Evolutionary conservation across 768 basidiomycete genomes (phyloP), one percentile per base, ranked within the genome.

Genomic region (Neoboletus subvelutipes): DNA sequence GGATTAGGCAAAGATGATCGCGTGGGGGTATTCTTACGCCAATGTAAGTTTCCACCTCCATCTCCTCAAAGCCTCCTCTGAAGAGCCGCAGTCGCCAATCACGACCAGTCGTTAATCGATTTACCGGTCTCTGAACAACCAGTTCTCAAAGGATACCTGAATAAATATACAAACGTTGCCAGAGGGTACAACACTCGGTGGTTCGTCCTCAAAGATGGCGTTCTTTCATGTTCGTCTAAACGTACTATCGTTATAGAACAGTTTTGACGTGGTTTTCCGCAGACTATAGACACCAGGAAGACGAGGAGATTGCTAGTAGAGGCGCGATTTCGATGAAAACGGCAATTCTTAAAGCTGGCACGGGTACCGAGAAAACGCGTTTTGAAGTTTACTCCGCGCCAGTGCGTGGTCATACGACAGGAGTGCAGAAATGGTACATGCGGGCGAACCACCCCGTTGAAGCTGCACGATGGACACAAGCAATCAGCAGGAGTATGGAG

Each of bases 161-260:
- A 90, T 71, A 98, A 98, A 71, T 97, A 94, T 67, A 86, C 88
- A 1, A 98, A 97, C 63, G 90, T 97, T 39, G 92, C 92, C 0
- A 87, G 85, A 63, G 94, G 95, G 0, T 96, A 94, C 68, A 86
- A 85, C 57, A 88, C 90, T 0, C 79, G 94, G 1, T 97, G 94
- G 93, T 96, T 98, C 66, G 92, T 96, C 0, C 80, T 97, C 20
- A 87, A 90, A 65, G 83, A 88, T 52, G 94, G 93, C 0, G 77
- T 90, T 26, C 71, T 95, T n/a, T 92, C 90, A 18, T 94, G 92
- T 91, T 67, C 26, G 89, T 81, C 36, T 55, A 11, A 43, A 28
- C 20, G 13, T 31, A 9, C 7, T 37, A 2, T 41, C 15, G 2
- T 8, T 1, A 48, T 33, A 40, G 13, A 24, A 18, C 12, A 18